A percentile compares a stretch with the other conserved stretches of the same genome.
These are phyloP conservation scores for Pestalotiopsis sp. DNA, from an alignment of 2,329 filamentous ascomycete species.

Conservation along the genomic window DNA sequence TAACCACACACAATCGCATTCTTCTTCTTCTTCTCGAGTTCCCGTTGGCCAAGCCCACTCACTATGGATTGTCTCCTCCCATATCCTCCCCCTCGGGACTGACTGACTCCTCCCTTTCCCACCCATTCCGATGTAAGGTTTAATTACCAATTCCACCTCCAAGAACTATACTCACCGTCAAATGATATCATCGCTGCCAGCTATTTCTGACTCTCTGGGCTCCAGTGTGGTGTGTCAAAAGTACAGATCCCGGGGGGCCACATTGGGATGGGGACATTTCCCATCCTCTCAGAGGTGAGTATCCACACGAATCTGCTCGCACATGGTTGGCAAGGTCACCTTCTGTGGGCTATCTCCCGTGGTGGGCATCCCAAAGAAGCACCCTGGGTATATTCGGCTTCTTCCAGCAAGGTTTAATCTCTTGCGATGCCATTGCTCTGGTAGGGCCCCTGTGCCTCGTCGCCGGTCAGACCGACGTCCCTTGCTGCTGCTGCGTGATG, in stretches of 20 bases:
- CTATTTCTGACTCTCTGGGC: neutral
- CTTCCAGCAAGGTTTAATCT: conserved; percentile 6
- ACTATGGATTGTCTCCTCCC: neutral
- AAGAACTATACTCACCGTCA: neutral
- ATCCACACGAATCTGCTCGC: conserved; percentile 5
- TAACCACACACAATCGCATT: neutral
- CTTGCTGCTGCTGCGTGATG: neutral
- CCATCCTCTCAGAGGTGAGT: neutral
- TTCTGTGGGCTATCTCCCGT: neutral
- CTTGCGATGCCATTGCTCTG: neutral
- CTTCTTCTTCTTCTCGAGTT: neutral
- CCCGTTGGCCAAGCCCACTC: neutral
- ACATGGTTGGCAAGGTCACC: neutral
- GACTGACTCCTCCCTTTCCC: neutral
- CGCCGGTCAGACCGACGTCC: conserved; percentile 1
- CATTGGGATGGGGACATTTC: neutral
- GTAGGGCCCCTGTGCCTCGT: neutral
- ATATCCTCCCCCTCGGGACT: neutral
- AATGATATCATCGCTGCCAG: conserved; percentile 6
- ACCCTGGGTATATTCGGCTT: neutral
- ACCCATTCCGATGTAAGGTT: neutral
- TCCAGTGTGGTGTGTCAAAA: neutral
- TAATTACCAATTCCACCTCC: conserved; percentile 1
- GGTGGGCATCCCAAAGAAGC: neutral
- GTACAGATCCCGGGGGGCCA: conserved; percentile 3